Evolutionary conservation across 2,329 filamentous ascomycete species (phyloP), one percentile per base, ranked within the genome.

Genomic region (Stachybotrys echinatus): DNA sequence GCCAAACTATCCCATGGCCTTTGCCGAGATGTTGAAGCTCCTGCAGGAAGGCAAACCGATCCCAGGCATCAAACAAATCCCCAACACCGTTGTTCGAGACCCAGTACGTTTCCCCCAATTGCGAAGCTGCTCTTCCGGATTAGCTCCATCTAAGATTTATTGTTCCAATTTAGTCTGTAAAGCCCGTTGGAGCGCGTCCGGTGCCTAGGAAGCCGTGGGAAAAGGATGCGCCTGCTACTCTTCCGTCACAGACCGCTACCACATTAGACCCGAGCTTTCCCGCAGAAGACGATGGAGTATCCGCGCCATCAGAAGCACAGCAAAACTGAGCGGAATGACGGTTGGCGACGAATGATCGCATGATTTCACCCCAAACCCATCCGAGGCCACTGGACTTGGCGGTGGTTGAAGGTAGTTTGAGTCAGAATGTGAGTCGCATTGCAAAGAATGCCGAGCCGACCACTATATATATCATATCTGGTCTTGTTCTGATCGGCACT

Each of bases 51-150:
- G 90, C 48, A 84, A 89, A 58, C 85, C 88, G 0, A 87, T 96
- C 42, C 90, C 91, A 1, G 92, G 92, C 1, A 95, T 96, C 61
- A 84, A 85, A 58, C 83, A 95, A 55, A 92, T 96, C 48, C 90
- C 92, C 5, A 81, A 89, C 57, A 94, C 86, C 0, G 74, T 96
- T 5, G 74, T 92, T 19, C 76, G 83, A 48, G 86, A 87, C 5
- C 80, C 89, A 52, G 85, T 87, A 52, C 79, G 76, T 61, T 17
- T 7, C 6, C 27, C 27, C 14, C n/a, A n/a, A n/a, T n/a, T n/a
- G n/a, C n/a, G n/a, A n/a, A n/a, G n/a, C n/a, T n/a, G n/a, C n/a
- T n/a, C n/a, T n/a, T n/a, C n/a, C n/a, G n/a, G 5, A 12, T 19
- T 8, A 12, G 5, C 14, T 19, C 7, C n/a, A 18, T 19, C 18